phyloP scores from a whole-genome alignment of 2,329 filamentous ascomycete genomes.

The Colletotrichum shisoi region DNA sequence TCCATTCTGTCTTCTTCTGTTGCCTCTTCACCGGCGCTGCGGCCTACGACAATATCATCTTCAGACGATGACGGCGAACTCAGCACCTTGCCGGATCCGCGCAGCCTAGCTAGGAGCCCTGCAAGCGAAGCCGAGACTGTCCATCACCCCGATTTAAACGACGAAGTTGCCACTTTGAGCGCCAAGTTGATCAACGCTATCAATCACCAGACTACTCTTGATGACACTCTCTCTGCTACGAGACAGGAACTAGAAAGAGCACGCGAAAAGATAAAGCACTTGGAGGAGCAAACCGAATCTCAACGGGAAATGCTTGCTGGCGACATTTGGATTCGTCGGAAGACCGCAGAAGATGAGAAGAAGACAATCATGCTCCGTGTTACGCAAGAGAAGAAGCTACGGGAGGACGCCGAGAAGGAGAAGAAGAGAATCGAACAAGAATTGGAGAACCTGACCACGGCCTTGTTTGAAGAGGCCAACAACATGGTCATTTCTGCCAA shows the following conservation, averaged over 20 bases:
- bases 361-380: constrained; percentile 64
- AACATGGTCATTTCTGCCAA: constrained; percentile 95
- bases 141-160: constrained; percentile 65
- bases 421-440: constrained; percentile 93
- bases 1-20: constrained; percentile 52
- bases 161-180: constrained; percentile 87
- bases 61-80: constrained; percentile 66
- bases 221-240: constrained; percentile 84
- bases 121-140: constrained; percentile 48
- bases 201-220: constrained; percentile 91
- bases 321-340: constrained; percentile 78
- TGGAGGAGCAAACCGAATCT: constrained; percentile 72
- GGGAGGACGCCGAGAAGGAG: constrained; percentile 73
- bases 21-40: constrained; percentile 47
- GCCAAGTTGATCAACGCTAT: constrained; percentile 97
- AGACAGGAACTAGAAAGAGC: constrained; percentile 83
- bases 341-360: constrained; percentile 77
- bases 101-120: constrained; percentile 61
- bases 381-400: constrained; percentile 70
- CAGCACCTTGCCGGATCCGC: constrained; percentile 73
- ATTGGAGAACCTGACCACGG: constrained; percentile 86
- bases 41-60: constrained; percentile 51
- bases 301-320: constrained; percentile 76
- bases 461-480: constrained; percentile 97
- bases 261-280: constrained; percentile 68